phyloP scores from a whole-genome alignment of 768 basidiomycete genomes.

The Pleurotus tuber-regium region DNA sequence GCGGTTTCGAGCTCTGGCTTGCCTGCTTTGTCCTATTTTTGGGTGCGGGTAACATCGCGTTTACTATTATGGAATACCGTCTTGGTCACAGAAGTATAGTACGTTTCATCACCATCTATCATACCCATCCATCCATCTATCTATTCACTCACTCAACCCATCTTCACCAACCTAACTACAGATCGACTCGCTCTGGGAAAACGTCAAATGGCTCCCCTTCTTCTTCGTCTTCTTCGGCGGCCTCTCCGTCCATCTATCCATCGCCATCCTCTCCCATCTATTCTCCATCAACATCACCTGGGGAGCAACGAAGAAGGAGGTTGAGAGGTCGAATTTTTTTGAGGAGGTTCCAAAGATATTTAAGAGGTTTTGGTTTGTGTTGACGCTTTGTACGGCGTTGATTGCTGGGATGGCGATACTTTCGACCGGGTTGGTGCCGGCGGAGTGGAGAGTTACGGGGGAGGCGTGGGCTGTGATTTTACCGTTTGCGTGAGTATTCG shows the following conservation, averaged over 20 bases:
- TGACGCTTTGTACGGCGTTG: constrained; percentile 57
- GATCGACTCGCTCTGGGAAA: constrained; percentile 43
- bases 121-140: constrained; percentile 49
- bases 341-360: constrained; percentile 49
- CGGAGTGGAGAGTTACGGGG: constrained; percentile 64
- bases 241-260: constrained; percentile 67
- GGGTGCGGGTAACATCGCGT: constrained; percentile 71
- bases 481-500: constrained; percentile 57
- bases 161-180: neutral
- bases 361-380: constrained; percentile 71
- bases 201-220: constrained; percentile 67
- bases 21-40: constrained; percentile 80
- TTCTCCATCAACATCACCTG: constrained; percentile 55
- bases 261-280: constrained; percentile 63
- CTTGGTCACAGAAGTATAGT: constrained; percentile 60
- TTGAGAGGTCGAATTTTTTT: constrained; percentile 86
- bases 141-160: too few species aligned
- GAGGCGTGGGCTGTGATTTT: constrained; percentile 70
- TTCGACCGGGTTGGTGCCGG: constrained; percentile 51
- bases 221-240: constrained; percentile 81
- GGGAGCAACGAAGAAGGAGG: constrained; percentile 71
- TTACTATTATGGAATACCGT: constrained; percentile 74
- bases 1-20: constrained; percentile 78
- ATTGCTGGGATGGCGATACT: constrained; percentile 66
- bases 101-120: constrained; percentile 67